These are phyloP conservation scores for Trametes punicea DNA, from an alignment of 768 basidiomycete genomes.

Conservation along the genomic window DNA sequence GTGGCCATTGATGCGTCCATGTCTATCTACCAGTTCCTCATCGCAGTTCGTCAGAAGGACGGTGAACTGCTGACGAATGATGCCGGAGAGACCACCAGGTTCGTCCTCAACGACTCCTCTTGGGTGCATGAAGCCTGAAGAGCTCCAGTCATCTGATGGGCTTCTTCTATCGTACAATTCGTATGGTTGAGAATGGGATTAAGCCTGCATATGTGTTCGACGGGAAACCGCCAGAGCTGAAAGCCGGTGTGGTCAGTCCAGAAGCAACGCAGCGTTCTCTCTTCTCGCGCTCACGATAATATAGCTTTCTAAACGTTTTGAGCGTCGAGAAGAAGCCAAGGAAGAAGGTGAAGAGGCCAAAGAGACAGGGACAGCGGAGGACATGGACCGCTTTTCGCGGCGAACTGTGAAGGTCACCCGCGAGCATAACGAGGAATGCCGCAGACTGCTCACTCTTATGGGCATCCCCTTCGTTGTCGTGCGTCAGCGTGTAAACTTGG, in stretches of 20 bases:
- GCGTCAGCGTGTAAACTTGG: constrained; percentile 29
- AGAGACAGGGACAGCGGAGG: constrained; percentile 90
- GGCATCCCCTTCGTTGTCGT: constrained; percentile 95
- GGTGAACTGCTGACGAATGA: constrained; percentile 97
- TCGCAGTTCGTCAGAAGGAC: constrained; percentile 94
- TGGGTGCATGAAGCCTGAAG: background rate
- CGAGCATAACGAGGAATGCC: constrained; percentile 96
- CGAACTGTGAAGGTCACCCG: constrained; percentile 92
- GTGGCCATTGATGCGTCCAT: constrained; percentile 98
- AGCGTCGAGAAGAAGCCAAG: constrained; percentile 86
- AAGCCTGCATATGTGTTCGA: constrained; percentile 99
- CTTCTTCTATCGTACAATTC: constrained; percentile 94
- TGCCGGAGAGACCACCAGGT: constrained; percentile 93
- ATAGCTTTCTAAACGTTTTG: constrained; percentile 96
- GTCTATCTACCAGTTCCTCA: constrained; percentile 97
- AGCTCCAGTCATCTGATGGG: constrained; percentile 89
- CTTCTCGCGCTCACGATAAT: background rate
- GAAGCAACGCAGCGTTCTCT: background rate
- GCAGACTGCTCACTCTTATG: constrained; percentile 84
- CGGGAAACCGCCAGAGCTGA: constrained; percentile 96
- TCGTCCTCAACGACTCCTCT: background rate
- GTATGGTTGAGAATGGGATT: constrained; percentile 98
- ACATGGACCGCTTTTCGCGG: constrained; percentile 85
- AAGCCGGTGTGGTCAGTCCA: constrained; percentile 86
- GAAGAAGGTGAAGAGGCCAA: constrained; percentile 96